phyloP scores from a whole-genome alignment of 176 grass and related monocot species.

The Hordeum marinum region DNA sequence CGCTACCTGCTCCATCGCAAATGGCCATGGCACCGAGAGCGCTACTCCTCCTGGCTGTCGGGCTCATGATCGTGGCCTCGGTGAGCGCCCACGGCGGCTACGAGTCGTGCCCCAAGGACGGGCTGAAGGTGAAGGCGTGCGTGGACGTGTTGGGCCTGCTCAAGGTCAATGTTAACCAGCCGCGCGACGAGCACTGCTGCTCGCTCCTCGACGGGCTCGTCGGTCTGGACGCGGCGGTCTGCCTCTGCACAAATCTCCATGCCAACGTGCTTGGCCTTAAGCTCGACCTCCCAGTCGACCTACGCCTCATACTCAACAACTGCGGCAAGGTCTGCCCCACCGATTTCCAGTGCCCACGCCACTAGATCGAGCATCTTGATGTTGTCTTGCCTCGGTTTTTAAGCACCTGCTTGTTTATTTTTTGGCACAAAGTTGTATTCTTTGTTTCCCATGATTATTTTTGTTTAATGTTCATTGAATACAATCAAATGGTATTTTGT shows the following conservation, averaged over 20 bases:
- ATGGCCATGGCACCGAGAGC: constrained; percentile 30
- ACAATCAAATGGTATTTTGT: not conserved
- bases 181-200: constrained; percentile 27
- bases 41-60: constrained; percentile 36
- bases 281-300: constrained; percentile 34
- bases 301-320: constrained; percentile 45
- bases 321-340: constrained; percentile 33
- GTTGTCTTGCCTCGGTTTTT: not conserved
- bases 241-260: constrained; percentile 46
- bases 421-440: not conserved
- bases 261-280: constrained; percentile 36
- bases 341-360: constrained; percentile 13
- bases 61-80: constrained; percentile 8
- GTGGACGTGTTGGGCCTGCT: constrained; percentile 9
- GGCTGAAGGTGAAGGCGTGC: constrained; percentile 37
- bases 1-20: not conserved
- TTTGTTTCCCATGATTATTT: not conserved
- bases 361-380: not conserved
- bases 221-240: constrained; percentile 28
- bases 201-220: constrained; percentile 29
- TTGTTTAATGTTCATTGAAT: not conserved
- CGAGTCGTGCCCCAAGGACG: constrained; percentile 23
- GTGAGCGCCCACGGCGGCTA: not conserved
- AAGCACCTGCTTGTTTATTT: not conserved
- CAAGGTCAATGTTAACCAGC: not conserved